These are phyloP conservation scores for Lasiodiplodia theobromae DNA, from an alignment of 2,329 filamentous ascomycete species.

Conservation along the genomic window DNA sequence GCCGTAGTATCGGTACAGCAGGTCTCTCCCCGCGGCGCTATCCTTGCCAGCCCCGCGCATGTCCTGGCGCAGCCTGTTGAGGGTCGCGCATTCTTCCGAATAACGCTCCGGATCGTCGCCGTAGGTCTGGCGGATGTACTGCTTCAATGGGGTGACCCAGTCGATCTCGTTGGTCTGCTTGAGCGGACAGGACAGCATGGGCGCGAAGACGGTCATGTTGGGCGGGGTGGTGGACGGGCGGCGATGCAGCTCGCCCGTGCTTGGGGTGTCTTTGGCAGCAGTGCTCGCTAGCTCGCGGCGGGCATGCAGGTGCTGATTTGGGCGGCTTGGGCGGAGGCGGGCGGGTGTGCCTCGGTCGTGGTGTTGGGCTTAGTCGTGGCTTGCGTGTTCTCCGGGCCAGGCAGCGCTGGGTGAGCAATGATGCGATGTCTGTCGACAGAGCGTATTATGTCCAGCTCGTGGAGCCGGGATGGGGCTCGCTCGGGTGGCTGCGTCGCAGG, in stretches of 20 bases:
- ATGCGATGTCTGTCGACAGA: conserved; percentile 2
- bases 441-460: neutral
- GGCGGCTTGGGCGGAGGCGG: neutral
- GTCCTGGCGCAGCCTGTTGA: conserved; percentile 95
- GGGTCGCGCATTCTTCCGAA: conserved; percentile 89
- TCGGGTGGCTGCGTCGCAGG: conserved; percentile 21
- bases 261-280: conserved; percentile 11
- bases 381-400: neutral
- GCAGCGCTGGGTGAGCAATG: neutral
- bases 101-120: conserved; percentile 97
- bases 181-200: conserved; percentile 93
- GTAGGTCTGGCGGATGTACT: conserved; percentile 91
- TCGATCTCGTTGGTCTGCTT: conserved; percentile 97
- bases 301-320: conserved; percentile 12
- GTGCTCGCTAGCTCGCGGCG: conserved; percentile 11
- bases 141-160: conserved; percentile 91
- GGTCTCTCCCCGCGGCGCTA: conserved; percentile 88
- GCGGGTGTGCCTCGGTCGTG: neutral
- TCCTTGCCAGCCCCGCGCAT: conserved; percentile 98
- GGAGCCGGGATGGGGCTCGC: conserved; percentile 11
- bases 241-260: conserved; percentile 23
- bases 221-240: conserved; percentile 11
- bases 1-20: conserved; percentile 96
- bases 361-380: conserved; percentile 6
- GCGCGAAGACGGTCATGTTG: conserved; percentile 67